phyloP scores from a whole-genome alignment of 1,284 basidiomycete genomes.

The Rhizoctonia solani region DNA sequence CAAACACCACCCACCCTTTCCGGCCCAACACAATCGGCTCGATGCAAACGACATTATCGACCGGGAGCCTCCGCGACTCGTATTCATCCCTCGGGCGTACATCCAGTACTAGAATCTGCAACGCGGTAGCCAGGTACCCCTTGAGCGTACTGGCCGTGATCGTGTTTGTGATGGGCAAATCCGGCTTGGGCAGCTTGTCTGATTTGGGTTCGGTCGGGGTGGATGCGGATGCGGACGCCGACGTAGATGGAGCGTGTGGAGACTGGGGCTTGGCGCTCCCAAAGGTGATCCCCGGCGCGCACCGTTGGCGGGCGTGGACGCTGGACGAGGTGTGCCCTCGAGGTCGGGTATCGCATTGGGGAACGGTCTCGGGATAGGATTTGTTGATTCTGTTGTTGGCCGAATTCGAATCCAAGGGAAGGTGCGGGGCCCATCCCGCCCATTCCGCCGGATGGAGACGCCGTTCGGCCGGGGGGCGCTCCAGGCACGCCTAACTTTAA shows the following conservation, averaged over 20 bases:
- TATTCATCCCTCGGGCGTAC: constrained; percentile 79
- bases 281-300: neutral
- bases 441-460: no score
- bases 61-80: constrained; percentile 70
- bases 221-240: no score
- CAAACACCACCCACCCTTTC: constrained; percentile 58
- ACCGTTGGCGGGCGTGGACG: constrained; percentile 8
- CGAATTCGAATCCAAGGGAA: constrained; percentile 6
- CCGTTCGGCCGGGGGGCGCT: neutral
- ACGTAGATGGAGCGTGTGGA: no score
- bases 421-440: neutral
- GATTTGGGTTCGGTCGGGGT: constrained; percentile 13
- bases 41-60: constrained; percentile 76
- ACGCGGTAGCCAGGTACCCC: constrained; percentile 57
- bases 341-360: constrained; percentile 4
- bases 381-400: no score
- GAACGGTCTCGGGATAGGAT: constrained; percentile 14
- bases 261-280: neutral
- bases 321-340: constrained; percentile 10
- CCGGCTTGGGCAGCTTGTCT: constrained; percentile 42
- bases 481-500: neutral
- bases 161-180: constrained; percentile 59
- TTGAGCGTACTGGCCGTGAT: constrained; percentile 65
- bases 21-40: constrained; percentile 79
- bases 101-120: constrained; percentile 78